Evolutionary conservation across 192 early-diverging fungal genomes (phyloP).

Genomic region (Gonapodya sp.): DNA sequence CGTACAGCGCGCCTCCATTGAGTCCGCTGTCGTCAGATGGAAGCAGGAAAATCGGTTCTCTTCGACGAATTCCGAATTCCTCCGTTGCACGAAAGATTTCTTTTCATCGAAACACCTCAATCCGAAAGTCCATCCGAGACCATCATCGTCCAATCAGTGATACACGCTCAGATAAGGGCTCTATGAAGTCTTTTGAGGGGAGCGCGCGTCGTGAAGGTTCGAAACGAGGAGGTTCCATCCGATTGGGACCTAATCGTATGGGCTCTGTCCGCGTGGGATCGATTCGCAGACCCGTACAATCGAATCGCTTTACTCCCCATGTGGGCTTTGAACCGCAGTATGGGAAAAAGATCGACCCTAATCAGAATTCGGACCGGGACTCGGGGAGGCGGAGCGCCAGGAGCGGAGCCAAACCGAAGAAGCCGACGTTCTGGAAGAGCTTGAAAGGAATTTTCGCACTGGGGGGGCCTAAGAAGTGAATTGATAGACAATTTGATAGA

Average conservation of each 20-base stretch:
- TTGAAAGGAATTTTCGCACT: background rate
- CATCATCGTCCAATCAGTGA: background rate
- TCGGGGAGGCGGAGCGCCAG: background rate
- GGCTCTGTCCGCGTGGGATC: background rate
- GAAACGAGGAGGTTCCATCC: too few species aligned
- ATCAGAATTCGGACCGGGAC: background rate
- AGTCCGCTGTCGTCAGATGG: background rate
- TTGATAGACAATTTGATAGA: background rate
- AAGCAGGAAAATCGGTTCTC: background rate
- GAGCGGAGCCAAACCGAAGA: background rate
- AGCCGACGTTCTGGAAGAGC: background rate
- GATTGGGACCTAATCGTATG: too few species aligned
- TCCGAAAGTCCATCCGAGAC: background rate
- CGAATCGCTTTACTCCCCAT: background rate
- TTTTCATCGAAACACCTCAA: background rate
- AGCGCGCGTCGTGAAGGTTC: background rate
- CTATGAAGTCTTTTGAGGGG: background rate
- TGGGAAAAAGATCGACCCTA: background rate
- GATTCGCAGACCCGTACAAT: background rate
- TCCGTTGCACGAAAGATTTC: background rate
- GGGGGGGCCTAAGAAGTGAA: background rate
- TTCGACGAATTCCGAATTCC: background rate
- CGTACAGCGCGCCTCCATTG: background rate
- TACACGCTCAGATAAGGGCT: background rate
- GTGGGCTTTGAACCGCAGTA: background rate